These are phyloP conservation scores for Calonectria pseudoreteaudii DNA, from an alignment of 2,329 filamentous ascomycete genomes.

Conservation along the genomic window DNA sequence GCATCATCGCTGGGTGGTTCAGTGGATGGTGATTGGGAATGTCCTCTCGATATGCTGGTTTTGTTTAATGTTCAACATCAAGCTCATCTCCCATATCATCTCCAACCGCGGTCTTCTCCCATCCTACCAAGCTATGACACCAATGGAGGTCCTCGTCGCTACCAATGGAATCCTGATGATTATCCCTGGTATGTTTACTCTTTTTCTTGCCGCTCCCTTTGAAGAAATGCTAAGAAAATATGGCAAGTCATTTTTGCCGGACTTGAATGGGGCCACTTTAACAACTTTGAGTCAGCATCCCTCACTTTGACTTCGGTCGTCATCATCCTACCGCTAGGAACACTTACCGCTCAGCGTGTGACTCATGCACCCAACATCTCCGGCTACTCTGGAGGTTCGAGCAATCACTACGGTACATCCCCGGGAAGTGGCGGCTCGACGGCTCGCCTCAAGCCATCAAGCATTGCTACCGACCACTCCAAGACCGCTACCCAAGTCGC, in stretches of 20 bases:
- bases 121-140: constrained; percentile 54
- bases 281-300: constrained; percentile 62
- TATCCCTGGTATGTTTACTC: constrained; percentile 58
- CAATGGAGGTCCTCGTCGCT: constrained; percentile 67
- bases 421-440: constrained; percentile 27
- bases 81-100: constrained; percentile 61
- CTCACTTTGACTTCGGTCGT: constrained; percentile 62
- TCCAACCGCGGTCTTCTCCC: constrained; percentile 61
- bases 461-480: constrained; percentile 32
- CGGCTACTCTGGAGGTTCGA: constrained; percentile 32
- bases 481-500: constrained; percentile 33
- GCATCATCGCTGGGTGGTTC: constrained; percentile 51
- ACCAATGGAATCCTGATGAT: constrained; percentile 69
- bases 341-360: constrained; percentile 62
- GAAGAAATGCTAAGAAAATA: background rate
- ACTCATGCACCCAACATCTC: constrained; percentile 41
- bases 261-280: constrained; percentile 56
- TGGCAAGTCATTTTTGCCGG: constrained; percentile 62
- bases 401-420: constrained; percentile 27
- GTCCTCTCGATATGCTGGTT: constrained; percentile 62
- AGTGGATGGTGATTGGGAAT: constrained; percentile 54
- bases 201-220: background rate
- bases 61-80: constrained; percentile 66
- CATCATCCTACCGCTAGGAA: constrained; percentile 64
- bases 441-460: constrained; percentile 38